Conservation (phyloP, 805 yeast genomes). For the Starmera quercuum region DNA sequence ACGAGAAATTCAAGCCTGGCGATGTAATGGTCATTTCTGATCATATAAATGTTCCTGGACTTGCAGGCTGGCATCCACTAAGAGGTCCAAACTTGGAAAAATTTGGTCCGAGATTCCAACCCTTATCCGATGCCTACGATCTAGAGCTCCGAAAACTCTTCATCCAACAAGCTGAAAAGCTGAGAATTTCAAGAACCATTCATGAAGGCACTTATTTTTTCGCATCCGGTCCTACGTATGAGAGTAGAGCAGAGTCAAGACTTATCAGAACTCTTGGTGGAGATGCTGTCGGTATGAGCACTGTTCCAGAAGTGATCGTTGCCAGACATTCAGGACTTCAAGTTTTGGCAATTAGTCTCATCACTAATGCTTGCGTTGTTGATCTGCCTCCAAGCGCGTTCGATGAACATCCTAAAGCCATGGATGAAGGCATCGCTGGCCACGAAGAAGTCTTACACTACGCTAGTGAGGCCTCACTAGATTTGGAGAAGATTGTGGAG, state of each 20-base stretch:
- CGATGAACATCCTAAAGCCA: constrained; percentile 42
- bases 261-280: constrained; percentile 68
- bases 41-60: constrained; percentile 87
- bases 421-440: constrained; percentile 73
- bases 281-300: constrained; percentile 96
- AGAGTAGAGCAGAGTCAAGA: constrained; percentile 86
- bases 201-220: constrained; percentile 85
- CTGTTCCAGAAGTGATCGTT: constrained; percentile 91
- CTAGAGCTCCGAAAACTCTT: constrained; percentile 58
- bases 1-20: constrained; percentile 61
- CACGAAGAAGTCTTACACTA: constrained; percentile 88
- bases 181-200: constrained; percentile 46
- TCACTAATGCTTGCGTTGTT: constrained; percentile 76
- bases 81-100: constrained; percentile 77
- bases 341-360: constrained; percentile 78
- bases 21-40: constrained; percentile 88
- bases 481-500: constrained; percentile 65
- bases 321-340: constrained; percentile 84
- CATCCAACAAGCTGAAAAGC: constrained; percentile 42
- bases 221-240: constrained; percentile 92
- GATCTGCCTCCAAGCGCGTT: constrained; percentile 62
- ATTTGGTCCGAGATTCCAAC: constrained; percentile 82
- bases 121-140: constrained; percentile 87
- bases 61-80: constrained; percentile 81
- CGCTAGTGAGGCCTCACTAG: constrained; percentile 73